Conservation (phyloP, 352 stramenopile genomes). For the Phytopythium delawarense region DNA sequence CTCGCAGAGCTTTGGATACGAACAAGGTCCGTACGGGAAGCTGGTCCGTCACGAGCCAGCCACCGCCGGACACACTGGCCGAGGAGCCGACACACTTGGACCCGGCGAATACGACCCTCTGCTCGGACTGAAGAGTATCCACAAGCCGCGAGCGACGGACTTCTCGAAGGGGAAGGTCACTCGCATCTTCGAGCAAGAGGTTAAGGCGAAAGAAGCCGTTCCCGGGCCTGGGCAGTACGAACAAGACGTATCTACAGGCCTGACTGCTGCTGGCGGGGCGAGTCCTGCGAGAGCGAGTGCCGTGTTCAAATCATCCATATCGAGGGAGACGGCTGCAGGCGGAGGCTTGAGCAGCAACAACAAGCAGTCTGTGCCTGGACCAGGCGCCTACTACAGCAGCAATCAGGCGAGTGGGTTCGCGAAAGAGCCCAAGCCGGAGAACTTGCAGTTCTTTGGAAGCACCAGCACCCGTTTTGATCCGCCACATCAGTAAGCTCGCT, state of each 20-base stretch:
- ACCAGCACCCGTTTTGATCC: constrained; percentile 63
- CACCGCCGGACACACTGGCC: constrained; percentile 46
- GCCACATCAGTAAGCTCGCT: constrained; percentile 20
- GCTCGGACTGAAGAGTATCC: constrained; percentile 56
- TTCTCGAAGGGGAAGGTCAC: constrained; percentile 73
- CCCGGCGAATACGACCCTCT: constrained; percentile 75
- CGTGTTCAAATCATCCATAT: constrained; percentile 67
- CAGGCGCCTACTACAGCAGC: constrained; percentile 48
- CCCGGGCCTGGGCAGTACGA: constrained; percentile 66
- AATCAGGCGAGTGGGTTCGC: constrained; percentile 38
- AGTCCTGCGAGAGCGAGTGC: constrained; percentile 39
- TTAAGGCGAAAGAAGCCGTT: constrained; percentile 43
- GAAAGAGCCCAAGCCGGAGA: constrained; percentile 46
- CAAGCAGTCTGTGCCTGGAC: constrained; percentile 51
- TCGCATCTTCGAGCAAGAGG: constrained; percentile 59
- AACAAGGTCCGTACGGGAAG: constrained; percentile 67
- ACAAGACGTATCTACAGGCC: background rate
- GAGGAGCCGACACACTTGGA: constrained; percentile 52
- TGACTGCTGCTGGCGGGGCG: constrained; percentile 13
- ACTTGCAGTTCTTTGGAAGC: constrained; percentile 80
- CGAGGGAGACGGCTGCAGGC: constrained; percentile 36
- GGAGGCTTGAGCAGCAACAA: constrained; percentile 10
- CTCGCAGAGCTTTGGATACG: constrained; percentile 76
- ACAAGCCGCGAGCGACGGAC: constrained; percentile 56
- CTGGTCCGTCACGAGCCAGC: constrained; percentile 64